phyloP scores from a whole-genome alignment of 306 rosid species.

The Dryas alaskensis region DNA sequence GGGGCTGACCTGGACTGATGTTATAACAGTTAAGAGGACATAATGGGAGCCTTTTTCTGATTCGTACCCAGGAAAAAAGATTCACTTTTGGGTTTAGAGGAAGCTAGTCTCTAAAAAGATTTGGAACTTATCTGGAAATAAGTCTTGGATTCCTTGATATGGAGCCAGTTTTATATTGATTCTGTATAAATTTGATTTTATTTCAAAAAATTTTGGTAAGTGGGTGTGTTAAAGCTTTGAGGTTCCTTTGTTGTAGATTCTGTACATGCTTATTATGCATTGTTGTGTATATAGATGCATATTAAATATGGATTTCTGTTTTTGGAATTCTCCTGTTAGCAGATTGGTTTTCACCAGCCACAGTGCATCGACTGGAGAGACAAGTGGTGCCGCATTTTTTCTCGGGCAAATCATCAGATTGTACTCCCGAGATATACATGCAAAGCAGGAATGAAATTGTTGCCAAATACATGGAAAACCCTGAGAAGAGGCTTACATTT shows the following conservation, averaged over 20 bases:
- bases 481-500: conserved; percentile 53
- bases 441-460: conserved; percentile 84
- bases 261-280: neutral
- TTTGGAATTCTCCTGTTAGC: conserved; percentile 26
- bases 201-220: neutral
- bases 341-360: conserved; percentile 97
- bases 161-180: neutral
- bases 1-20: conserved; percentile 1
- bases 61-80: neutral
- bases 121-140: neutral
- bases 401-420: conserved; percentile 66
- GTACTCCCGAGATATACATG: conserved; percentile 89
- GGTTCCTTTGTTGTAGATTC: neutral
- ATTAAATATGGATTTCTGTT: conserved; percentile 22
- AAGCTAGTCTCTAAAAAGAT: neutral
- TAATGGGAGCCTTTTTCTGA: neutral
- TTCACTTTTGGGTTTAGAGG: neutral
- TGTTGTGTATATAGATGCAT: neutral
- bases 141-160: neutral
- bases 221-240: neutral
- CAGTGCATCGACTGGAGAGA: conserved; percentile 91
- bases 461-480: conserved; percentile 84
- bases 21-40: neutral
- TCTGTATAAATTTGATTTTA: neutral
- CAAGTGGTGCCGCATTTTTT: conserved; percentile 98